Evolutionary conservation across 148 eudicot genomes (phyloP).

Genomic region (Fallopia convolvulus): DNA sequence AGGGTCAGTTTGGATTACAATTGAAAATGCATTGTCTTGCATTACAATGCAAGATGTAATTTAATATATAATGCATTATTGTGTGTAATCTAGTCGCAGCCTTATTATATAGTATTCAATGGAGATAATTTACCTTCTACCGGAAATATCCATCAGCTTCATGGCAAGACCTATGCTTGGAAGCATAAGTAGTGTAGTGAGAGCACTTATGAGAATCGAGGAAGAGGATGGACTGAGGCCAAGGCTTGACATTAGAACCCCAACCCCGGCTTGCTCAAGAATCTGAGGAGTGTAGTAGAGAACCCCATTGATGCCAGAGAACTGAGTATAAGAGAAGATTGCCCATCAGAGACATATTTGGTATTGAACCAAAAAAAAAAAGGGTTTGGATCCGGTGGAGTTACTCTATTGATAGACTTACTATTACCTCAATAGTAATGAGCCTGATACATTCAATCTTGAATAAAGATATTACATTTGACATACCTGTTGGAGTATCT

Average conservation of each 20-base stretch:
- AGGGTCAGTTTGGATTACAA: no score
- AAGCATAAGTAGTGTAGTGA: conserved; percentile 69
- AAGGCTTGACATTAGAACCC: conserved; percentile 44
- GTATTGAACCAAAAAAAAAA: neutral
- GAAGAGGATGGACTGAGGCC: conserved; percentile 59
- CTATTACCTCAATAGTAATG: no score
- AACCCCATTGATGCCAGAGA: conserved; percentile 32
- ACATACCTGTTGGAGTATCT: conserved; percentile 68
- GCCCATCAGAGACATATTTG: neutral
- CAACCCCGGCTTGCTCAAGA: conserved; percentile 70
- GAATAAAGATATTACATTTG: neutral
- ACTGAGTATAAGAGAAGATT: conserved; percentile 47
- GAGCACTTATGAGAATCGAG: conserved; percentile 61
- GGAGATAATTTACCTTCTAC: conserved; percentile 48
- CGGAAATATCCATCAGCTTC: conserved; percentile 70
- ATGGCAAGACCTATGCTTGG: conserved; percentile 65
- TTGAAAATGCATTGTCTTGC: no score
- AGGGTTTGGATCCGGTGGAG: no score
- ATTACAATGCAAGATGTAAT: no score
- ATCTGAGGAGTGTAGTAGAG: conserved; percentile 77
- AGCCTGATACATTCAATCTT: no score
- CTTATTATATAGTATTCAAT: neutral
- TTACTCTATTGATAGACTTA: no score
- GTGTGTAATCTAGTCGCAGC: no score
- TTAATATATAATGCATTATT: no score